phyloP scores from a whole-genome alignment of 257 asterid species.

The Solanum arcanum region DNA sequence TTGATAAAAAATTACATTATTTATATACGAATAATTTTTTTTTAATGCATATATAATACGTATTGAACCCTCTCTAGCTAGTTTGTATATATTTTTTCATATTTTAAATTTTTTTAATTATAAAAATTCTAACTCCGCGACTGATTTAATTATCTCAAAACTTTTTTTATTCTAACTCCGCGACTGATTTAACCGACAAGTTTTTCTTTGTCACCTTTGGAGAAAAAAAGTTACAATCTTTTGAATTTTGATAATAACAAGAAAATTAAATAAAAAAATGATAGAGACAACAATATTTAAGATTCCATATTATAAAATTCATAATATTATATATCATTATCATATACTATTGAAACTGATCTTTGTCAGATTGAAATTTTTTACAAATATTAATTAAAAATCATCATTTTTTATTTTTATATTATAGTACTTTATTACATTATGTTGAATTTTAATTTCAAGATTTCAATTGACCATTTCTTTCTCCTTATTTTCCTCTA shows the following conservation, averaged over 20 bases:
- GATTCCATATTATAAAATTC: background rate
- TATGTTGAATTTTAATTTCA: background rate
- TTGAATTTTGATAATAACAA: background rate
- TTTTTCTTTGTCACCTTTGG: background rate
- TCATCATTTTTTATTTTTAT: background rate
- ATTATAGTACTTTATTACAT: background rate
- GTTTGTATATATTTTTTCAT: fast-evolving
- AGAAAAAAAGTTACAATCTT: background rate
- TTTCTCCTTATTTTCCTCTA: conserved; percentile 39
- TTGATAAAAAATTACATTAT: fast-evolving
- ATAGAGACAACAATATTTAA: background rate
- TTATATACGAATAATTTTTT: fast-evolving
- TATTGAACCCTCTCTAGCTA: background rate
- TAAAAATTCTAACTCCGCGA: fast-evolving
- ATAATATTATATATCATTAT: background rate
- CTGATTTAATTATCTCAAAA: background rate
- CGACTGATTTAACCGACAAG: background rate
- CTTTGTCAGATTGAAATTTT: background rate
- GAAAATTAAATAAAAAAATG: background rate
- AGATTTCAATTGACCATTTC: conserved; percentile 27
- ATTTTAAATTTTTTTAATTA: background rate
- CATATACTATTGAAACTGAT: background rate
- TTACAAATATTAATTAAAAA: background rate
- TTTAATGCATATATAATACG: too few species aligned
- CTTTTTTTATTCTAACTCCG: fast-evolving